Evolutionary conservation across 192 early-diverging fungal species (phyloP).

Genomic region (Coemansia sp.): DNA sequence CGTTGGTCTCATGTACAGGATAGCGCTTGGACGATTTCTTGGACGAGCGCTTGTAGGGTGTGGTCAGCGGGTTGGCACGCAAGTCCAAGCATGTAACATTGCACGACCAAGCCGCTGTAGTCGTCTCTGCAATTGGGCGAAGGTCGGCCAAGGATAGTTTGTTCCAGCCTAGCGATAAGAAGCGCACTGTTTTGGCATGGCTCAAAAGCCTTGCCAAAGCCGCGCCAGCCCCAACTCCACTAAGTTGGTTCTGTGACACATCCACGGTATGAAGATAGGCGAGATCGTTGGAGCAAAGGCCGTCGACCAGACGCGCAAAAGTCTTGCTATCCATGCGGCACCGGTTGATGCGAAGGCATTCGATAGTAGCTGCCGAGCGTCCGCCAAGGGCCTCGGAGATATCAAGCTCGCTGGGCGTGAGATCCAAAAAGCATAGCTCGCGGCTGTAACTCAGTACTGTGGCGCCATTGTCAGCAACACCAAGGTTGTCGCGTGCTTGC

Average conservation of each 20-base stretch:
- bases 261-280: slow-evolving; percentile 40
- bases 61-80: slow-evolving; percentile 45
- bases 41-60: slow-evolving; percentile 9
- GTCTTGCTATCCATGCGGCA: slow-evolving; percentile 43
- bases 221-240: slow-evolving; percentile 29
- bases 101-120: not conserved
- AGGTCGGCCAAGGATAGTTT: slow-evolving; percentile 39
- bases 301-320: slow-evolving; percentile 35
- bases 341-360: slow-evolving; percentile 53
- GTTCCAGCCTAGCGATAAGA: slow-evolving; percentile 54
- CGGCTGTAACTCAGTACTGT: slow-evolving; percentile 26
- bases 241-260: slow-evolving; percentile 46
- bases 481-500: not conserved
- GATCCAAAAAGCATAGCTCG: slow-evolving; percentile 39
- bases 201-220: slow-evolving; percentile 38
- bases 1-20: not conserved
- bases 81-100: slow-evolving; percentile 32
- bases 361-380: slow-evolving; percentile 40
- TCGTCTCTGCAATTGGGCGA: not conserved
- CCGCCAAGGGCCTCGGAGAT: slow-evolving; percentile 34
- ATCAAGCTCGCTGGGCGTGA: slow-evolving; percentile 37
- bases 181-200: slow-evolving; percentile 24
- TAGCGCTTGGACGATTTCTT: slow-evolving; percentile 3
- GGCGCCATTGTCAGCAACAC: slow-evolving; percentile 2
- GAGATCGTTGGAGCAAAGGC: slow-evolving; percentile 30